Conservation (phyloP, 2,329 filamentous ascomycete species). For the Neopestalotiopsis clavispora region DNA sequence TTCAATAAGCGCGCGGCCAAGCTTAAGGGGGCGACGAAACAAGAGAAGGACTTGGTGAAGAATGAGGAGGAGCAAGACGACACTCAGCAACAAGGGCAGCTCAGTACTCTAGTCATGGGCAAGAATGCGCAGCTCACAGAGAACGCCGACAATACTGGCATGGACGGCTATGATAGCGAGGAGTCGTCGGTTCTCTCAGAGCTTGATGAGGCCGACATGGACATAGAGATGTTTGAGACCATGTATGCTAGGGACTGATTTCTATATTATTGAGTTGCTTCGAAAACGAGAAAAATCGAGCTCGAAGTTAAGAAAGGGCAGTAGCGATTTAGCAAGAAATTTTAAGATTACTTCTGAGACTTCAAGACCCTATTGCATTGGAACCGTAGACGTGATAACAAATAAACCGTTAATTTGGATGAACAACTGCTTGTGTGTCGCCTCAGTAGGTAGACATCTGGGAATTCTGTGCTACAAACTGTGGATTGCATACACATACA, state of each 20-base stretch:
- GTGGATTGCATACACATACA: too few species aligned
- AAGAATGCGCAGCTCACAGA: not conserved
- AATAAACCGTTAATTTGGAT: too few species aligned
- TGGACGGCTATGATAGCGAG: not conserved
- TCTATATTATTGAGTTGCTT: too few species aligned
- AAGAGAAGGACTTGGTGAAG: constrained; percentile 15
- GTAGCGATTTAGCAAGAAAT: too few species aligned
- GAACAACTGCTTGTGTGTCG: too few species aligned
- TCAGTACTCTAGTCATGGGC: constrained; percentile 2
- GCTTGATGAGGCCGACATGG: constrained; percentile 13
- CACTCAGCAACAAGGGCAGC: not conserved
- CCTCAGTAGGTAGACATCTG: too few species aligned
- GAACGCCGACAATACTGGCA: not conserved
- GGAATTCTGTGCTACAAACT: too few species aligned
- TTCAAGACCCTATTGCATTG: too few species aligned
- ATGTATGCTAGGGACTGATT: not conserved
- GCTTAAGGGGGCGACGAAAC: constrained; percentile 16
- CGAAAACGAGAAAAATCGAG: too few species aligned
- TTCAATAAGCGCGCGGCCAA: constrained; percentile 33
- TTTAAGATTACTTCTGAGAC: too few species aligned
- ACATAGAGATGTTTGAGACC: not conserved
- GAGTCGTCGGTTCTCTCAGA: constrained; percentile 11
- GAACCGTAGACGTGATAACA: too few species aligned
- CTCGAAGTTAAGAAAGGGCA: too few species aligned
- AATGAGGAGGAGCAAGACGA: constrained; percentile 7